Percentiles rank a stretch among this genome's conserved stretches.
These are phyloP conservation scores for Mycena vulgaris DNA, from an alignment of 768 basidiomycete species.

Conservation along the genomic window DNA sequence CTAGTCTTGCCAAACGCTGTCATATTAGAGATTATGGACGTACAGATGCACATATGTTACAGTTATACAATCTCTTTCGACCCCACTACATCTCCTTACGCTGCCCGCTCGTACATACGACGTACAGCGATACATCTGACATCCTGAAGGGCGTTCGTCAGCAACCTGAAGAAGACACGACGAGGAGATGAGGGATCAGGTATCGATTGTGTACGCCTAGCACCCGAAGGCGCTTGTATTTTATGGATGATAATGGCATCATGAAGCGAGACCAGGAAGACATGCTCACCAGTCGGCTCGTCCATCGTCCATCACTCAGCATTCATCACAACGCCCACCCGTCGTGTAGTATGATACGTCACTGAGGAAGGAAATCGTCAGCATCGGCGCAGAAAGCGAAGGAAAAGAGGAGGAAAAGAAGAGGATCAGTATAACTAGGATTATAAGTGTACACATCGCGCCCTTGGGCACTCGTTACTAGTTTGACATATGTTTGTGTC, in stretches of 20 bases:
- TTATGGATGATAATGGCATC: neutral
- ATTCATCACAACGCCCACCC: too few species aligned
- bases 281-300: neutral
- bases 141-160: too few species aligned
- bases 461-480: conserved; percentile 18
- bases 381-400: neutral
- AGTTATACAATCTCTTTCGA: too few species aligned
- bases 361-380: neutral
- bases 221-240: neutral
- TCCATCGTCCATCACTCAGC: too few species aligned
- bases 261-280: neutral
- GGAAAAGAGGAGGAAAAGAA: neutral
- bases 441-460: conserved; percentile 22
- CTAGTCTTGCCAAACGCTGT: too few species aligned
- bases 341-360: too few species aligned
- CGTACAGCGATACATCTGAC: too few species aligned
- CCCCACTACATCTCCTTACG: too few species aligned
- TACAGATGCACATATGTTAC: too few species aligned
- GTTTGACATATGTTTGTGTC: conserved; percentile 20
- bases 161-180: too few species aligned
- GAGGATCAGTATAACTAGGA: neutral
- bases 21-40: too few species aligned
- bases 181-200: neutral
- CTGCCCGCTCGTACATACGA: too few species aligned
- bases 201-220: neutral